Evolutionary conservation across 2,329 filamentous ascomycete species (phyloP), one percentile per base, ranked within the genome.

Genomic region (Plectosphaerella plurivora): DNA sequence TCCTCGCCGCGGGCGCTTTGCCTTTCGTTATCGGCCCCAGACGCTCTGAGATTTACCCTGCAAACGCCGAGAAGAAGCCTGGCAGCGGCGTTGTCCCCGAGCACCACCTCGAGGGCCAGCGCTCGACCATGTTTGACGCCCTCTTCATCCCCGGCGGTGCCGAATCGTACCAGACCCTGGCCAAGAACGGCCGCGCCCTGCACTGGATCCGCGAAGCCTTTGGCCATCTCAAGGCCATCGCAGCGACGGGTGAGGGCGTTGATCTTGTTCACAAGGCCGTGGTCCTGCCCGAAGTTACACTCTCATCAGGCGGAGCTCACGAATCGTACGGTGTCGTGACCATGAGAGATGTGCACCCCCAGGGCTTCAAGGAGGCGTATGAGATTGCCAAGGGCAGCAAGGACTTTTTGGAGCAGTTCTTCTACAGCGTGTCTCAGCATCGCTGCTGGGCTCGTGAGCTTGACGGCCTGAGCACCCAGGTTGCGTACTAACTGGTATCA

Each of bases 191-290:
- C 0, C 84, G 88, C 16, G 87, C 87, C 0, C 63, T 88, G 2
- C 86, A 93, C 72, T 94, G 87, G 82, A 72, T 93, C 4, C 80
- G 87, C 2, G 90, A 94, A 66, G 86, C 89, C 0, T 94, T 93
- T 59, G 89, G 88, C 0, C 89, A 94, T 57, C 75, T 91, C 49
- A 94, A 94, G 74, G 74, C 88, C 2, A 87, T 94, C 22, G 89
- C 83, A 2, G 90, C 86, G 0, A 87, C 86, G 0, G 89, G 87
- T 1, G 88, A 91, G 63, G 89, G 77, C 0, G 81, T 89, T 0
- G 73, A 81, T 3, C 72, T 93, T 41, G 75, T 93, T 25, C 64
- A 73, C 16, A 62, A 68, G 37, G 75, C 77, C 0, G 64, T 82
- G 15, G 68, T 69, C 5, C 58, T 81, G 9, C 68, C 72, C 0